A percentile compares a stretch with the other conserved stretches of the same genome.
Conservation (phyloP, 371 early-diverging fungal genomes). For the Rhizopus stolonifer region DNA sequence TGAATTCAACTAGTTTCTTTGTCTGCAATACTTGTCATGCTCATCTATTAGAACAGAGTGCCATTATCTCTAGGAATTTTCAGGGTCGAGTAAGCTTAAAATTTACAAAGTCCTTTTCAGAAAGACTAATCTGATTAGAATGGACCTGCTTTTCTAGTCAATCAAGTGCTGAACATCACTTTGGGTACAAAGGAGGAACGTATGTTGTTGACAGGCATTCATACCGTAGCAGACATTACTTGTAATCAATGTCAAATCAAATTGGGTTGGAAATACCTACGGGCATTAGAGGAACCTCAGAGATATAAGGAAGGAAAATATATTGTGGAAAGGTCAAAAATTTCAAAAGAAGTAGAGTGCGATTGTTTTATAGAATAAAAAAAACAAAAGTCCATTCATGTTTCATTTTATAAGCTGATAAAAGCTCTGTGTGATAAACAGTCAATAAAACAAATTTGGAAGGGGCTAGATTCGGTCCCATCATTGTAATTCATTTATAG, state of each 20-base stretch:
- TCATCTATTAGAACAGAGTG: neutral
- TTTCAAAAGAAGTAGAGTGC: conserved; percentile 54
- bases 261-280: conserved; percentile 60
- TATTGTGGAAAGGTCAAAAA: conserved; percentile 67
- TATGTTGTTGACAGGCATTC: conserved; percentile 76
- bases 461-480: too few relatives aligned
- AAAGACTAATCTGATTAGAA: conserved; percentile 47
- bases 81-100: conserved; percentile 8
- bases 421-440: too few relatives aligned
- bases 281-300: conserved; percentile 59
- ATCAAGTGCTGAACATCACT: conserved; percentile 59
- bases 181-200: conserved; percentile 67
- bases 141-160: conserved; percentile 69
- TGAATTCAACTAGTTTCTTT: neutral
- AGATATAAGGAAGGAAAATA: conserved; percentile 82
- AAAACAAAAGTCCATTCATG: too few relatives aligned
- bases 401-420: too few relatives aligned
- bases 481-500: too few relatives aligned
- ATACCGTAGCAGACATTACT: conserved; percentile 74
- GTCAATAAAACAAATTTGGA: too few relatives aligned
- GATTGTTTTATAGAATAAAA: neutral
- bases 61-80: conserved; percentile 60
- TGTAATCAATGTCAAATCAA: conserved; percentile 61
- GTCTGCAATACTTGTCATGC: neutral
- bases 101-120: neutral